Base-by-base conservation (phyloP, 2,329 filamentous ascomycete species). In the Bipolaris oryzae region DNA sequence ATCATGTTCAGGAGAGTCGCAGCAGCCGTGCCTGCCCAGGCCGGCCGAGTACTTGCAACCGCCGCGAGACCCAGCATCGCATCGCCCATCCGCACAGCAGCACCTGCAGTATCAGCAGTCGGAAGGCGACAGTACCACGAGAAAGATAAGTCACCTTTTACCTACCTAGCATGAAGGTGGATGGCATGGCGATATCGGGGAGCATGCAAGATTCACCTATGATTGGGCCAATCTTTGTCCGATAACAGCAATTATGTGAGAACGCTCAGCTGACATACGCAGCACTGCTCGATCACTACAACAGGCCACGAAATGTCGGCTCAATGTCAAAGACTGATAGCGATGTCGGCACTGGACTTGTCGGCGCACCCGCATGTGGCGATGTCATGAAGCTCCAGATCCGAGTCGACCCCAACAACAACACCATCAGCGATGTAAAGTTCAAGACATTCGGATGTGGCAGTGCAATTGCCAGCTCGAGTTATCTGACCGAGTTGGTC, bases 371-470 rank as follows among this genome's bases (percentile, higher is more conserved):
- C 47, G 92, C 92, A 31, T 94, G 91, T 74, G 92, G 92, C 78
- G 92, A 96, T 77, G 92, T 96, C 59, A 96, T 96, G 90, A 95
- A 95, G 79, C 84, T 96, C 33, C 91, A 96, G 81, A 96, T 96
- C 79, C 89, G 91, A 57, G 93, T 97, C 70, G 92, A 97, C 79
- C 90, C 91, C 63, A 84, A 89, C 69, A 91, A 87, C 71, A 91
- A 95, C 77, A 94, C 88, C 68, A 97, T 97, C 75, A 88, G 88
- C 69, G 94, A 97, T 70, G 93, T 96, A 76, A 95, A 96, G 80
- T 97, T 97, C 86, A 97, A 97, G 87, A 97, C 93, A 0, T 97
- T 97, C 74, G 93, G 93, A 49, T 97, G 93, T 76, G 93, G 93
- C 53, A 92, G 89, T 28, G 95, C 95, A 64, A 99, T 99, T 78